Conservation (phyloP, 768 basidiomycete genomes). For the Gloeopeniophorella convolvens region DNA sequence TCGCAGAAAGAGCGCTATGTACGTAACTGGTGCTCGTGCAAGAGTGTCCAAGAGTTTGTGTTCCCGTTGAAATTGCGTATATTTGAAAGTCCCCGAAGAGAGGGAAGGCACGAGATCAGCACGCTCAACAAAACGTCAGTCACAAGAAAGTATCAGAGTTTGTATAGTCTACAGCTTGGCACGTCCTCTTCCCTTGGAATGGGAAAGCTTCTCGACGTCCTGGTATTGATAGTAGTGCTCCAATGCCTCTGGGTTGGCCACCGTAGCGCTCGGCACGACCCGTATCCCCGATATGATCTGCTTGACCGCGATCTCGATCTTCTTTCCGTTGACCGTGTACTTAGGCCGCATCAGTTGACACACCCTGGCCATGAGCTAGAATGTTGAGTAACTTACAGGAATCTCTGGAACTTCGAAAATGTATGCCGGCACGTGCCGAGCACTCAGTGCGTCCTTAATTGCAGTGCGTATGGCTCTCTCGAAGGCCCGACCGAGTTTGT, state of each 20-base stretch:
- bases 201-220: conserved; percentile 36
- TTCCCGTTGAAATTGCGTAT: no score
- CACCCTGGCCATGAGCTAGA: not conserved
- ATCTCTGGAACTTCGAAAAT: conserved; percentile 61
- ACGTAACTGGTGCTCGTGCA: no score
- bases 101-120: no score
- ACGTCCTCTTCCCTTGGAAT: conserved; percentile 16
- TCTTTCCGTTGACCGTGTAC: conserved; percentile 76
- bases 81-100: no score
- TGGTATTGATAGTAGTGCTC: conserved; percentile 58
- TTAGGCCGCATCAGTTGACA: conserved; percentile 23
- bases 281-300: conserved; percentile 66
- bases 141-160: no score
- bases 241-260: conserved; percentile 65
- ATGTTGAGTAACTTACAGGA: conserved; percentile 42
- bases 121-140: no score
- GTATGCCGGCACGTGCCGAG: conserved; percentile 68
- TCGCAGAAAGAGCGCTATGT: no score
- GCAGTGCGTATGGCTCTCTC: conserved; percentile 44
- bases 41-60: no score
- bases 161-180: conserved; percentile 5
- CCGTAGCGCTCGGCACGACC: conserved; percentile 64
- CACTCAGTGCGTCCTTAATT: conserved; percentile 55
- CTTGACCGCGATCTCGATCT: conserved; percentile 75
- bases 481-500: conserved; percentile 38